Percentiles rank a stretch among this genome's conserved stretches.
Evolutionary conservation across 192 early-diverging fungal species (phyloP).

Genomic region (Coemansia sp.): DNA sequence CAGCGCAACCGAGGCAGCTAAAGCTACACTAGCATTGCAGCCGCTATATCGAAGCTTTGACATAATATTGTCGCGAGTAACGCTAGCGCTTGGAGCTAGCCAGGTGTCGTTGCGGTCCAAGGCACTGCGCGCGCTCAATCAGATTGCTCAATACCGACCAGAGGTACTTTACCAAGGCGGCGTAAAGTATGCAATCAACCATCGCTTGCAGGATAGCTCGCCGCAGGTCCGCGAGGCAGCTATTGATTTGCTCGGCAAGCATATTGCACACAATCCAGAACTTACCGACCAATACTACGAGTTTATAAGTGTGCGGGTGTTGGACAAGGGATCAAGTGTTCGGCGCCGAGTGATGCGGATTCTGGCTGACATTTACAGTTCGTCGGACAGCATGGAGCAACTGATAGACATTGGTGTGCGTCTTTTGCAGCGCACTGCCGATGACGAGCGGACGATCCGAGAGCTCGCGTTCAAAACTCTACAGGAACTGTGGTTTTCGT

Average conservation of each 20-base stretch:
- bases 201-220: conserved; percentile 77
- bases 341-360: conserved; percentile 85
- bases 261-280: conserved; percentile 64
- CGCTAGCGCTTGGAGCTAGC: conserved; percentile 62
- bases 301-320: conserved; percentile 73
- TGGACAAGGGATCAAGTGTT: conserved; percentile 86
- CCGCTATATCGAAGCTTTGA: conserved; percentile 71
- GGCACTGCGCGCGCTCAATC: conserved; percentile 76
- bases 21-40: conserved; percentile 54
- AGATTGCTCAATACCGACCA: conserved; percentile 69
- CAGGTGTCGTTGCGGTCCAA: conserved; percentile 72
- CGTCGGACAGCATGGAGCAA: conserved; percentile 49
- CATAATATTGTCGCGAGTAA: conserved; percentile 64
- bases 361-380: conserved; percentile 69
- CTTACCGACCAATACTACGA: conserved; percentile 77
- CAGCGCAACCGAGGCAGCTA: conserved; percentile 40
- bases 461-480: conserved; percentile 71
- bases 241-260: conserved; percentile 83
- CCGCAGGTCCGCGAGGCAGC: conserved; percentile 87
- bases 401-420: conserved; percentile 69
- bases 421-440: conserved; percentile 66
- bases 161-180: conserved; percentile 61
- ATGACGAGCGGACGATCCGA: conserved; percentile 63
- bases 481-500: conserved; percentile 74
- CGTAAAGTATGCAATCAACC: conserved; percentile 69